These are phyloP conservation scores for Podila clonocystis DNA, from an alignment of 192 early-diverging fungal genomes.

Conservation along the genomic window DNA sequence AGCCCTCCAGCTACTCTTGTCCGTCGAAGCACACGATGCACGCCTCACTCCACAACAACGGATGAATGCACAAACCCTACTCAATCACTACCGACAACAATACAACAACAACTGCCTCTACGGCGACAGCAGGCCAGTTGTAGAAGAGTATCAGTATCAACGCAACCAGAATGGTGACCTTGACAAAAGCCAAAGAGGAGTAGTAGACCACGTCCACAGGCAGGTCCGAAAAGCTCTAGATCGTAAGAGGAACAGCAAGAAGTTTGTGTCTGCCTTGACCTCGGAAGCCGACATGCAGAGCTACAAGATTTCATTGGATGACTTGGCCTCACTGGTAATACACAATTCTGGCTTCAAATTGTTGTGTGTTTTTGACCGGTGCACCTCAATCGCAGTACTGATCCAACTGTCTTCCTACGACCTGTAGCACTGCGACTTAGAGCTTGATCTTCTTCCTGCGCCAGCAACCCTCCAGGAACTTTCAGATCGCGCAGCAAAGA, in stretches of 20 bases:
- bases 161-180: background rate
- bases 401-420: background rate
- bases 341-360: background rate
- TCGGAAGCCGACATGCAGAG: constrained; percentile 5
- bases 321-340: constrained; percentile 20
- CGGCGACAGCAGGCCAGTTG: background rate
- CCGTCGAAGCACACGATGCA: constrained; percentile 35
- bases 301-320: constrained; percentile 14
- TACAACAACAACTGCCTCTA: constrained; percentile 20
- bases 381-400: background rate
- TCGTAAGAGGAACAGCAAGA: background rate
- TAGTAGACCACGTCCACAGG: constrained; percentile 16
- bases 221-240: constrained; percentile 21
- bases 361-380: no score
- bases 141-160: background rate
- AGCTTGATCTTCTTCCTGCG: constrained; percentile 13
- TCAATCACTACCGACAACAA: constrained; percentile 30
- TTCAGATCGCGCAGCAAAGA: background rate
- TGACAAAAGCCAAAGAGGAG: background rate
- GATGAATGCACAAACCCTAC: constrained; percentile 30
- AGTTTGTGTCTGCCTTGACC: constrained; percentile 18
- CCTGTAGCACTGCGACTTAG: constrained; percentile 24
- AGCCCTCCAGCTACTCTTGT: constrained; percentile 27
- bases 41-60: constrained; percentile 28
- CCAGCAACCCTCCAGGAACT: constrained; percentile 14